Conservation (phyloP, 2,329 filamentous ascomycete genomes). For the Claviceps sorghi region DNA sequence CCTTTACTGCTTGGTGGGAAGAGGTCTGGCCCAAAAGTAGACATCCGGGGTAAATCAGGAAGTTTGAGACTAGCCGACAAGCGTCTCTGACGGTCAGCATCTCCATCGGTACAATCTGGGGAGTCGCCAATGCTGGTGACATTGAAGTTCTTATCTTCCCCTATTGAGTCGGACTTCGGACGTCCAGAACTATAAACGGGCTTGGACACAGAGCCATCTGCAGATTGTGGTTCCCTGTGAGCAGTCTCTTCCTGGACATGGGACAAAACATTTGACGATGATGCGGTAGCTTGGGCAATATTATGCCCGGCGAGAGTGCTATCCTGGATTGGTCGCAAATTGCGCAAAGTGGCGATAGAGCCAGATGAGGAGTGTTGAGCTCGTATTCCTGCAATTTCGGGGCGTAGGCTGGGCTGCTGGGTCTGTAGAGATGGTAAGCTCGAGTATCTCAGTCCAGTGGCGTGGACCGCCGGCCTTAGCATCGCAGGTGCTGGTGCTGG, state of each 20-base stretch:
- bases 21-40: constrained; percentile 44
- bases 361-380: background rate
- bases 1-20: constrained; percentile 23
- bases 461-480: background rate
- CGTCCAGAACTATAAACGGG: constrained; percentile 18
- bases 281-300: background rate
- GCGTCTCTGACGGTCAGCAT: constrained; percentile 7
- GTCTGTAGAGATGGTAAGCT: constrained; percentile 6
- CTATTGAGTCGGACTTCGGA: background rate
- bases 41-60: constrained; percentile 43
- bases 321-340: background rate
- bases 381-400: background rate
- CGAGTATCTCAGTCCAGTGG: background rate
- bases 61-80: constrained; percentile 42
- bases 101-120: background rate
- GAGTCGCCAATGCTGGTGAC: background rate
- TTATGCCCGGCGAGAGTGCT: background rate
- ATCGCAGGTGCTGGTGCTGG: constrained; percentile 11
- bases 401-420: background rate
- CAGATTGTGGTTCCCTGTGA: constrained; percentile 28
- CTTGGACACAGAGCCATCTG: constrained; percentile 43
- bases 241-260: constrained; percentile 51
- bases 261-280: constrained; percentile 62
- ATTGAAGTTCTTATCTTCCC: background rate
- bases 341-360: background rate